phyloP scores from a whole-genome alignment of 78 protist species.

The Dictyostelium firmibasis region DNA sequence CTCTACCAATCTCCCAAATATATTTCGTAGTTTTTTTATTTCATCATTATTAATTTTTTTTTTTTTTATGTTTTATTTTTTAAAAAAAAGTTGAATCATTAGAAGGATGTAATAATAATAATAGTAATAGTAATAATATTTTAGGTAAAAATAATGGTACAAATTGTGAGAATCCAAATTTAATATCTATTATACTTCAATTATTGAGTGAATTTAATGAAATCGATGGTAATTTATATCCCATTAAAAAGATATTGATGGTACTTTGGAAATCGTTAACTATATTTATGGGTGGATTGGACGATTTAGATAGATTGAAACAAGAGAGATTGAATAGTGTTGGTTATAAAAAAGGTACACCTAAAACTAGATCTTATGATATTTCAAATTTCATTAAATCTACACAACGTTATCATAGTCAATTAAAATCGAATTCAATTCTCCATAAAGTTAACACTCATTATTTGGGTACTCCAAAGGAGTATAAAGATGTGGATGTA shows the following conservation, averaged over 20 bases:
- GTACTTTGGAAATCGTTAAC: conserved; percentile 45
- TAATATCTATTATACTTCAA: conserved; percentile 11
- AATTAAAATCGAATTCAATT: background rate
- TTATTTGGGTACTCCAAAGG: conserved; percentile 16
- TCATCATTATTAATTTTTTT: background rate
- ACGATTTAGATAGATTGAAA: background rate
- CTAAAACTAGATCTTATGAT: conserved; percentile 34
- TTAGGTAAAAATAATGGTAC: background rate
- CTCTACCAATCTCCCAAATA: too few relatives aligned
- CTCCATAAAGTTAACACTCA: conserved; percentile 32
- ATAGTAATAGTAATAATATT: background rate
- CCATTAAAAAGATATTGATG: conserved; percentile 64
- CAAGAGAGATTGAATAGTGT: background rate
- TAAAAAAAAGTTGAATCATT: background rate
- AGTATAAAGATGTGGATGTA: conserved; percentile 22
- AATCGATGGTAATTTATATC: conserved; percentile 40
- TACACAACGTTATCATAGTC: conserved; percentile 46
- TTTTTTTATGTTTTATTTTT: background rate
- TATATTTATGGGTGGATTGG: conserved; percentile 26
- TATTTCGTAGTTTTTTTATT: too few relatives aligned
- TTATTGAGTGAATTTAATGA: conserved; percentile 38
- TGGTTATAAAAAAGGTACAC: conserved; percentile 6
- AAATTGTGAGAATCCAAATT: background rate
- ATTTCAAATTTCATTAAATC: conserved; percentile 46
- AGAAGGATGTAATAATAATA: conserved; percentile 1